phyloP scores from a whole-genome alignment of 805 yeast species.

The Helenozyma rhizophorensis region DNA sequence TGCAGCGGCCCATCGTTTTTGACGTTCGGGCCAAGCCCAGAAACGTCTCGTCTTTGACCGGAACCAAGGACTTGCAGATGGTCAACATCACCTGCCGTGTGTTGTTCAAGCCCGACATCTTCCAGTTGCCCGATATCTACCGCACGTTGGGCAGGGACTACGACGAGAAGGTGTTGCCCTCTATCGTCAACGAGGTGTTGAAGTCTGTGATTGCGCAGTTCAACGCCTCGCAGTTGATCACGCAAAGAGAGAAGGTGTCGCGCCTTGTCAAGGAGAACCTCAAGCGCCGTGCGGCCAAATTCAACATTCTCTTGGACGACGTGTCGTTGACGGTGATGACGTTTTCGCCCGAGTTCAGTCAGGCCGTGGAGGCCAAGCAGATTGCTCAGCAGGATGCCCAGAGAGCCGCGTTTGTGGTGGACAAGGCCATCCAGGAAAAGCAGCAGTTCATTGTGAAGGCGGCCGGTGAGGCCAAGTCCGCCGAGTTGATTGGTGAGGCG shows the following conservation, averaged over 20 bases:
- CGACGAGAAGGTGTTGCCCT: conserved; percentile 95
- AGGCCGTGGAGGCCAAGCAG: conserved; percentile 97
- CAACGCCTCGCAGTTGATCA: conserved; percentile 95
- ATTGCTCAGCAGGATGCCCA: conserved; percentile 99
- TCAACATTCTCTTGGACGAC: conserved; percentile 86
- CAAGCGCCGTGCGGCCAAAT: conserved; percentile 85
- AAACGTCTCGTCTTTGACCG: conserved; percentile 89
- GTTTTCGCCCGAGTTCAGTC: conserved; percentile 94
- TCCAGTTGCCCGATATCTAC: conserved; percentile 75
- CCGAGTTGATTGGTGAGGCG: conserved; percentile 98
- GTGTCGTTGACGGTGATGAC: conserved; percentile 97
- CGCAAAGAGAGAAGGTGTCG: conserved; percentile 97
- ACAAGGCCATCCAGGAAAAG: conserved; percentile 95
- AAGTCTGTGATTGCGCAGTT: conserved; percentile 97
- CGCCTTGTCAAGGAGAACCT: conserved; percentile 86
- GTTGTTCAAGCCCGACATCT: conserved; percentile 79
- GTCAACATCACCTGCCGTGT: conserved; percentile 99
- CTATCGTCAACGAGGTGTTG: conserved; percentile 96
- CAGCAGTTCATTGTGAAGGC: conserved; percentile 96
- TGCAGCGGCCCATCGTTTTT: conserved; percentile 83
- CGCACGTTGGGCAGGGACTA: conserved; percentile 92
- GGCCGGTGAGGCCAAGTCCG: conserved; percentile 97
- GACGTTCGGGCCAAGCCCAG: conserved; percentile 96
- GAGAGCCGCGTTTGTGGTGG: conserved; percentile 95
- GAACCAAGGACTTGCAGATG: conserved; percentile 98